Evolutionary conservation across 192 early-diverging fungal species (phyloP), one percentile per base, ranked within the genome.

Genomic region (Gonapodya sp.): DNA sequence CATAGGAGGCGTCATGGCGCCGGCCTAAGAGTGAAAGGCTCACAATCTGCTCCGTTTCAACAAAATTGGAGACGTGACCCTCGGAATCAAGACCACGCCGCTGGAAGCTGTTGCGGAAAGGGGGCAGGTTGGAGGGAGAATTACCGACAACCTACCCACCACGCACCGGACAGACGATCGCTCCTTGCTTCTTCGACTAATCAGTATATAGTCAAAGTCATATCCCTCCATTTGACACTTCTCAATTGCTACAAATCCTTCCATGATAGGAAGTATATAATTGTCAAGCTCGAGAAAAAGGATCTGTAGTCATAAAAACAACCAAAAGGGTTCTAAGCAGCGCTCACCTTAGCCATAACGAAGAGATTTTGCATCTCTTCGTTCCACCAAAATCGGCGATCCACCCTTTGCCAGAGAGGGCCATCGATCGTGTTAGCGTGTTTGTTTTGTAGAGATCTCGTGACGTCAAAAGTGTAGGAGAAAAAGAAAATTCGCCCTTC

Each of bases 171-270:
- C 77, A 82, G 88, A 88, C 33, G 90, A 87, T 79, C 90, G 79
- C 16, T 90, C 87, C 30, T 84, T 82, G 83, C 89, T 91, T 82
- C 93, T 87, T 78, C 93, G 86, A 24, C 92, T 93, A 35, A 94
- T 84, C 32, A 94, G 82, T n/a, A 86, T 87, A 80, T 93, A 91
- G 80, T 91, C 87, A 35, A 94, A 91, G 0, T 83, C 73, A 72
- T 88, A 86, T 2, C 88, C 88, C 36, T 90, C 88, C 34, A 93
- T 88, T 36, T 87, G 82, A 84, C 90, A 94, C n/a, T 79, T 80
- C 33, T 89, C 89, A 2, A 89, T 86, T 82, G 93, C 91, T 8
- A 93, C 87, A 73, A 87, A 89, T 32, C 93, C 93, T 83, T 94
- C 92, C 85, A 93, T 89, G 72, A 93, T 37, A 16, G 93, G 90